These are phyloP conservation scores for Lodderomyces pseudojiufengensis DNA, from an alignment of 1,139 yeast species.

Conservation along the genomic window DNA sequence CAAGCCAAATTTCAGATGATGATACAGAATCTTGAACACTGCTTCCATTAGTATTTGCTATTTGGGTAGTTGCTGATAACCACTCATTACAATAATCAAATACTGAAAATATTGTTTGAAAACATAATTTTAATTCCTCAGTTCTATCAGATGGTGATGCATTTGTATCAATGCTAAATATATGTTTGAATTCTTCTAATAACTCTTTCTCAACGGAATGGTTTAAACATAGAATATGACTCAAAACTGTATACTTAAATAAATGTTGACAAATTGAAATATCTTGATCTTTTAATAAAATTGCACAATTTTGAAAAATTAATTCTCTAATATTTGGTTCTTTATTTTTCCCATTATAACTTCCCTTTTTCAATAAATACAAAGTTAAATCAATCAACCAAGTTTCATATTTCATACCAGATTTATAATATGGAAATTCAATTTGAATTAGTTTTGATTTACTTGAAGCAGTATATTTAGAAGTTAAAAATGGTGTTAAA, in stretches of 20 bases:
- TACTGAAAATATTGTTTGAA: slow-evolving; percentile 70
- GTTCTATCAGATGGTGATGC: slow-evolving; percentile 45
- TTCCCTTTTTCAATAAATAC: slow-evolving; percentile 53
- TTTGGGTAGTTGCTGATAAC: slow-evolving; percentile 43
- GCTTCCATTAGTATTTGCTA: slow-evolving; percentile 21
- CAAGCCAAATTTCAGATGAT: neutral
- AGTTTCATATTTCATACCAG: slow-evolving; percentile 34
- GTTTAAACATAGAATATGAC: slow-evolving; percentile 56
- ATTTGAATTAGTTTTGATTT: slow-evolving; percentile 37
- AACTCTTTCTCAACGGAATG: slow-evolving; percentile 44
- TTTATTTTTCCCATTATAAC: slow-evolving; percentile 11
- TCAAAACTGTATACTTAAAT: slow-evolving; percentile 75
- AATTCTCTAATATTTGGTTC: slow-evolving; percentile 19
- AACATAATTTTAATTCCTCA: slow-evolving; percentile 61
- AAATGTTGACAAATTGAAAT: slow-evolving; percentile 64
- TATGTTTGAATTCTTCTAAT: slow-evolving; percentile 52
- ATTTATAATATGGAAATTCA: slow-evolving; percentile 31
- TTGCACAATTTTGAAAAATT: slow-evolving; percentile 63
- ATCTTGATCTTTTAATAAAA: slow-evolving; percentile 70
- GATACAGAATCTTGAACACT: too few species aligned
- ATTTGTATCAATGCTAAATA: slow-evolving; percentile 45
- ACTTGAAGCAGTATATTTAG: slow-evolving; percentile 56
- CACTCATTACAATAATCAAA: slow-evolving; percentile 85
- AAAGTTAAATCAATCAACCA: slow-evolving; percentile 76
- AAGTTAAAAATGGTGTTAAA: slow-evolving; percentile 67